phyloP scores from a whole-genome alignment of 2,329 filamentous ascomycete species.

The Cladosporium halotolerans region DNA sequence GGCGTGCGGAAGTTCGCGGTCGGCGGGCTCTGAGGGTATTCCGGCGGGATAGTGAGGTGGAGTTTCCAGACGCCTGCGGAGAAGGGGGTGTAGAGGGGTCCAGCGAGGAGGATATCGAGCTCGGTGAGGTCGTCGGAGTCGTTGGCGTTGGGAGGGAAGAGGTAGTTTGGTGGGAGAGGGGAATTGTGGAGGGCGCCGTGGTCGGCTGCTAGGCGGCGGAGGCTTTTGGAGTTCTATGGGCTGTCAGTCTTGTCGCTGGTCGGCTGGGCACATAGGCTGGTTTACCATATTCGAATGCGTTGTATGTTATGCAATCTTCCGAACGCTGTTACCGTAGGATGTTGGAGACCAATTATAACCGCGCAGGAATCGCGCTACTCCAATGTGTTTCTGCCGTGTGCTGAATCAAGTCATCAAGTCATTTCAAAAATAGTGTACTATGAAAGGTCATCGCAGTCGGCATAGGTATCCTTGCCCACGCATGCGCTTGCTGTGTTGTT shows the following conservation, averaged over 20 bases:
- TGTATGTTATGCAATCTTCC: too few relatives aligned
- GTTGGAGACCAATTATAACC: too few relatives aligned
- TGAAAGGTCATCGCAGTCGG: too few relatives aligned
- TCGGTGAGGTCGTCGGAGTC: conserved; percentile 50
- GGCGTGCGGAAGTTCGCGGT: conserved; percentile 56
- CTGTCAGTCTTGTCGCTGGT: not conserved
- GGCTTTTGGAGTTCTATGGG: conserved; percentile 40
- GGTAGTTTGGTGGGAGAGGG: conserved; percentile 55
- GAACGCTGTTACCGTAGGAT: too few relatives aligned
- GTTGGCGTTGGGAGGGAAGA: conserved; percentile 42
- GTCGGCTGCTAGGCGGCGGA: conserved; percentile 55
- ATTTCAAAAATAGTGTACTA: too few relatives aligned
- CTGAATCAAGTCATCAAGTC: too few relatives aligned
- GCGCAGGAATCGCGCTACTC: too few relatives aligned
- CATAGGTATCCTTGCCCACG: too few relatives aligned
- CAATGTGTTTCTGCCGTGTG: too few relatives aligned
- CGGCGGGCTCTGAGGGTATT: conserved; percentile 48
- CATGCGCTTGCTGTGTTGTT: too few relatives aligned
- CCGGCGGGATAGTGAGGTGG: conserved; percentile 53
- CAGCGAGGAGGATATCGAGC: conserved; percentile 53
- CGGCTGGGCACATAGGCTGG: too few relatives aligned
- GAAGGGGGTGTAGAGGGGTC: conserved; percentile 56
- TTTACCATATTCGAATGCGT: too few relatives aligned
- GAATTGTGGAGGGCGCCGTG: conserved; percentile 51
- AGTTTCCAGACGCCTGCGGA: conserved; percentile 53